A percentile compares a stretch with the other conserved stretches of the same genome.
Conservation (phyloP, 1,284 basidiomycete genomes). For the Boletellus sp. region DNA sequence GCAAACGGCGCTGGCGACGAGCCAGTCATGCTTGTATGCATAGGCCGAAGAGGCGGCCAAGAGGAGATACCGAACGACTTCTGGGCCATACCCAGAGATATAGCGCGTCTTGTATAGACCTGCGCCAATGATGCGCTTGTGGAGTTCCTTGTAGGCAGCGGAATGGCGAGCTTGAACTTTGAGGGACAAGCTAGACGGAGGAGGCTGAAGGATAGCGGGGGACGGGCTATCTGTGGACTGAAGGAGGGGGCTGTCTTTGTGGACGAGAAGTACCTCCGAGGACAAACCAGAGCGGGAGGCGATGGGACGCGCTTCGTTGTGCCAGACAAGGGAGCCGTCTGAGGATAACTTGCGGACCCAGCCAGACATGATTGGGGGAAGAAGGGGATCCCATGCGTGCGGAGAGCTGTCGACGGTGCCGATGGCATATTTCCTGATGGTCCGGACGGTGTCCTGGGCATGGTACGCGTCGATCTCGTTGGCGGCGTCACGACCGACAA, state of each 20-base stretch:
- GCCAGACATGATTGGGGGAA: conserved; percentile 88
- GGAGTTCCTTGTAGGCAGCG: conserved; percentile 77
- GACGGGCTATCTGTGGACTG: conserved; percentile 39
- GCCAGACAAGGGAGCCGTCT: conserved; percentile 52
- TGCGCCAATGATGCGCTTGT: conserved; percentile 70
- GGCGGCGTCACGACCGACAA: conserved; percentile 91
- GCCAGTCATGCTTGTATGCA: conserved; percentile 63
- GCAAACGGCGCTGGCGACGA: conserved; percentile 69
- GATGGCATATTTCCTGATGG: conserved; percentile 72
- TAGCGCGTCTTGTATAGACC: conserved; percentile 86
- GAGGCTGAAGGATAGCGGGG: conserved; percentile 49
- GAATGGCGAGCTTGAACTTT: conserved; percentile 70
- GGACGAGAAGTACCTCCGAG: conserved; percentile 36
- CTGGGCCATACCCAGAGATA: conserved; percentile 86
- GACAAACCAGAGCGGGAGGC: conserved; percentile 40
- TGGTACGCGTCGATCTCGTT: conserved; percentile 97
- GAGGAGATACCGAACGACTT: conserved; percentile 75
- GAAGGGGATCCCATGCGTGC: conserved; percentile 73
- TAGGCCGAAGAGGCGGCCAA: conserved; percentile 60
- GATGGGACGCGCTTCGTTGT: conserved; percentile 55
- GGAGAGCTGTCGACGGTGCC: conserved; percentile 64
- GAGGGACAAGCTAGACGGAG: conserved; percentile 53
- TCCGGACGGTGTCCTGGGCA: conserved; percentile 57
- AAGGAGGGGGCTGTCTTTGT: too few relatives aligned
- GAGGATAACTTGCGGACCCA: conserved; percentile 55